Percentiles rank a stretch among this genome's conserved stretches.
These are phyloP conservation scores for Colletotrichum musae DNA, from an alignment of 2,329 filamentous ascomycete species.

Conservation along the genomic window DNA sequence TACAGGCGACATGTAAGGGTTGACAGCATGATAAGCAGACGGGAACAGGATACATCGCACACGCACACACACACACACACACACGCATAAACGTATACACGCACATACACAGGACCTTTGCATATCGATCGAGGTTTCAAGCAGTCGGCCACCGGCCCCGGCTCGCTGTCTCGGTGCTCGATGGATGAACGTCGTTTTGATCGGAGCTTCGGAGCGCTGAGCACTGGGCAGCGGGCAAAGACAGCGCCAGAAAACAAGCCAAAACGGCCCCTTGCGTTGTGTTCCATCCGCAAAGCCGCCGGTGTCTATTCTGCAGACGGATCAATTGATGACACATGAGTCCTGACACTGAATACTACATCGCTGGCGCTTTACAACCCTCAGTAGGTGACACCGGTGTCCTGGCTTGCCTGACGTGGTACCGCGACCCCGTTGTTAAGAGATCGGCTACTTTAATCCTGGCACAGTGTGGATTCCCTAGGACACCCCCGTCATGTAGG, in stretches of 20 bases:
- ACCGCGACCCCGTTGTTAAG: constrained; percentile 16
- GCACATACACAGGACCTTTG: neutral
- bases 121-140: constrained; percentile 12
- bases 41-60: too few relatives aligned
- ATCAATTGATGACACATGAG: too few relatives aligned
- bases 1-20: too few relatives aligned
- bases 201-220: neutral
- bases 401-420: constrained; percentile 21
- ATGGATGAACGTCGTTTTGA: neutral
- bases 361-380: too few relatives aligned
- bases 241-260: too few relatives aligned
- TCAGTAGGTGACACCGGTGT: constrained; percentile 16
- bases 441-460: constrained; percentile 30
- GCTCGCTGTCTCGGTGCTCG: neutral
- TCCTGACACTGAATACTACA: neutral
- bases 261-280: too few relatives aligned
- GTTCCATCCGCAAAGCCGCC: too few relatives aligned
- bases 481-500: neutral
- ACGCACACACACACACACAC: too few relatives aligned
- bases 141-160: constrained; percentile 2
- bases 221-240: too few relatives aligned
- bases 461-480: constrained; percentile 28
- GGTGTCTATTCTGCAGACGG: too few relatives aligned
- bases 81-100: neutral
- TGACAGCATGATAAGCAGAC: too few relatives aligned